Evolutionary conservation across 2,329 filamentous ascomycete species (phyloP), one percentile per base, ranked within the genome.

Genomic region (Thermochaetoides dissita): DNA sequence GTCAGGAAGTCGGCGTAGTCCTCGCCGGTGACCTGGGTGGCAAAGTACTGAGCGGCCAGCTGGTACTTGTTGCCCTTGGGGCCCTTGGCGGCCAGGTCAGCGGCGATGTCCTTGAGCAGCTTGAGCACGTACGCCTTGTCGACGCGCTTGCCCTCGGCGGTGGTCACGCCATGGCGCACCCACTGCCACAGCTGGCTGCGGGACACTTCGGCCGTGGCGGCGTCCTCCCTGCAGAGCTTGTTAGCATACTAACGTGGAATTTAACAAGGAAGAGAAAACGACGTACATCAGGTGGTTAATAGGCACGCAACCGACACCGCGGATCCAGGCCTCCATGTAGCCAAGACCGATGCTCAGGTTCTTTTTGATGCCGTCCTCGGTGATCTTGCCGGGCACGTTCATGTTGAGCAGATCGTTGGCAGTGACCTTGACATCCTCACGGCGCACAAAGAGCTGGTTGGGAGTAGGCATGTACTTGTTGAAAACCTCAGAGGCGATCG

Each of bases 241-340:
- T 40, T 29, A 42, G 32, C 7, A 36, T 28, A 4, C 2, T 9
- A 38, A 10, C 17, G 17, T 28, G 34, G 30, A 24, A 24, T 34
- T 31, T 34, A 38, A n/a, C 6, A 10, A 17, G 30, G 33, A 31
- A 33, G 30, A 31, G 10, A 40, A 10, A 31, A 34, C 32, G 39
- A 61, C 63, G 59, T 64, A 76, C 89, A 96, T 96, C 43, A 96
- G 72, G 62, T 82, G 94, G 72, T 96, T 95, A 67, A 96, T 95
- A 38, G 91, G 91, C 41, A 96, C 88, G 56, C 91, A 98, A 44
- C 91, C 91, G 17, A 96, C 75, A 31, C 89, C 91, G 48, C 88
- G 82, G 46, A 96, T 72, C 91, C 91, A 98, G 48, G 86, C 91
- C 67, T 98, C 91, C 89, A 96, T 98, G 67, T 98, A 98, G 40